These are phyloP conservation scores for Thelonectria rubi DNA, from an alignment of 2,329 filamentous ascomycete genomes.

Conservation along the genomic window DNA sequence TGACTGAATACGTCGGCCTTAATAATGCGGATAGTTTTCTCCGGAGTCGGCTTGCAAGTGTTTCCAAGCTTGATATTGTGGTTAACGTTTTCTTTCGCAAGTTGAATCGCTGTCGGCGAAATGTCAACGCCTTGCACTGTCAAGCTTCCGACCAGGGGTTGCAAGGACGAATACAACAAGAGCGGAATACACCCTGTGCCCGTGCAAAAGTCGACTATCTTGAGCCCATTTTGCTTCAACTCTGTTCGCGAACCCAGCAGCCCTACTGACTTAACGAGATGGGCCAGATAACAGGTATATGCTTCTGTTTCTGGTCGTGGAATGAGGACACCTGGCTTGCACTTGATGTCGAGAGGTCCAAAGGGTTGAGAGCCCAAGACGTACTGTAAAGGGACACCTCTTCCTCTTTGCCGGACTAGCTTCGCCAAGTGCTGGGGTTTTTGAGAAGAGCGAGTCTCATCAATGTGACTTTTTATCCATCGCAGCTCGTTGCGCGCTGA, in stretches of 20 bases:
- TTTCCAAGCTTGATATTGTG: slow-evolving; percentile 54
- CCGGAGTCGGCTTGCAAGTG: slow-evolving; percentile 29
- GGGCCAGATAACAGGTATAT: slow-evolving; percentile 66
- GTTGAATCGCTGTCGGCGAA: slow-evolving; percentile 68
- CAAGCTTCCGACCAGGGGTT: slow-evolving; percentile 51
- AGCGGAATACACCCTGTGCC: slow-evolving; percentile 92
- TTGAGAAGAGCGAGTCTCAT: slow-evolving; percentile 36
- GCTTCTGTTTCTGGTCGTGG: slow-evolving; percentile 82
- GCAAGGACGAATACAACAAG: slow-evolving; percentile 72
- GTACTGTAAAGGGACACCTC: slow-evolving; percentile 86
- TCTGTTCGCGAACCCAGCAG: slow-evolving; percentile 25
- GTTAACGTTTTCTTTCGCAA: slow-evolving; percentile 72
- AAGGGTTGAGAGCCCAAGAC: slow-evolving; percentile 90
- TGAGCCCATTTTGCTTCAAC: slow-evolving; percentile 50
- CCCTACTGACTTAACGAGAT: slow-evolving; percentile 48
- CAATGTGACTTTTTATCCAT: slow-evolving; percentile 74
- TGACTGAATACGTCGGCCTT: slow-evolving; percentile 61
- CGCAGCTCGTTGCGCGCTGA: slow-evolving; percentile 75
- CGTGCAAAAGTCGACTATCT: slow-evolving; percentile 85
- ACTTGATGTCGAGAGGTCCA: slow-evolving; percentile 81
- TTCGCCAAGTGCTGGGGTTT: slow-evolving; percentile 43
- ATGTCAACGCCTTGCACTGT: slow-evolving; percentile 78
- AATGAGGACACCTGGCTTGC: slow-evolving; percentile 81
- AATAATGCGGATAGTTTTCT: slow-evolving; percentile 54
- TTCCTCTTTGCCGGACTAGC: slow-evolving; percentile 60